A percentile compares a stretch with the other conserved stretches of the same genome.
These are phyloP conservation scores for Picocystis sp. DNA, from an alignment of 163 green algal species.

Conservation along the genomic window DNA sequence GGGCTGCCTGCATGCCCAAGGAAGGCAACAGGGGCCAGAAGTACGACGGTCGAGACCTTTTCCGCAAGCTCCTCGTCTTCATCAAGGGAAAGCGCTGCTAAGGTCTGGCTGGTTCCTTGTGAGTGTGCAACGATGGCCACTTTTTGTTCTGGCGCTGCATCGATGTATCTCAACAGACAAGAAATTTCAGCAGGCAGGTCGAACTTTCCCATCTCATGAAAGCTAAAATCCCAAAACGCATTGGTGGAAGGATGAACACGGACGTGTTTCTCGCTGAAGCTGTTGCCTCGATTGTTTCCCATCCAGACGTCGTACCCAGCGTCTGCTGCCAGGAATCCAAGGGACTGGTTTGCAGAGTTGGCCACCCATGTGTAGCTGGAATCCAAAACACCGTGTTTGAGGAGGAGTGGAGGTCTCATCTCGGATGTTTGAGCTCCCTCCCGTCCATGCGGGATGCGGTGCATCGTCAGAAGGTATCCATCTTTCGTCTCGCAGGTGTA, in stretches of 20 bases:
- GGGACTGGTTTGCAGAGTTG: neutral
- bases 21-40: constrained; percentile 48
- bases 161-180: constrained; percentile 17
- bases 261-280: constrained; percentile 37
- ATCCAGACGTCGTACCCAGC: constrained; percentile 55
- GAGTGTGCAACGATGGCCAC: constrained; percentile 33
- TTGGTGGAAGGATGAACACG: constrained; percentile 13
- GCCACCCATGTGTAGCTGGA: constrained; percentile 3
- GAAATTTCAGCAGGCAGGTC: constrained; percentile 40
- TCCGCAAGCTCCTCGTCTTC: neutral
- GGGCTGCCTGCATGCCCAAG: constrained; percentile 25
- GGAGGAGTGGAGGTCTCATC: neutral
- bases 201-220: constrained; percentile 37
- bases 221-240: constrained; percentile 51
- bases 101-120: constrained; percentile 44
- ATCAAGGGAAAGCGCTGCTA: constrained; percentile 27
- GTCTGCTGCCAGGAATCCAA: constrained; percentile 3
- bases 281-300: constrained; percentile 49
- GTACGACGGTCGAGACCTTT: constrained; percentile 23
- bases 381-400: constrained; percentile 2
- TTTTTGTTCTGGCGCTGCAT: neutral
- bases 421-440: neutral
- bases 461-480: constrained; percentile 41
- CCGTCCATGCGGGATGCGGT: constrained; percentile 33
- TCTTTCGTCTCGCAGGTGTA: constrained; percentile 37